Base-by-base conservation (phyloP, 495 filamentous ascomycete genomes). In the Parachaetomium inaequale region DNA sequence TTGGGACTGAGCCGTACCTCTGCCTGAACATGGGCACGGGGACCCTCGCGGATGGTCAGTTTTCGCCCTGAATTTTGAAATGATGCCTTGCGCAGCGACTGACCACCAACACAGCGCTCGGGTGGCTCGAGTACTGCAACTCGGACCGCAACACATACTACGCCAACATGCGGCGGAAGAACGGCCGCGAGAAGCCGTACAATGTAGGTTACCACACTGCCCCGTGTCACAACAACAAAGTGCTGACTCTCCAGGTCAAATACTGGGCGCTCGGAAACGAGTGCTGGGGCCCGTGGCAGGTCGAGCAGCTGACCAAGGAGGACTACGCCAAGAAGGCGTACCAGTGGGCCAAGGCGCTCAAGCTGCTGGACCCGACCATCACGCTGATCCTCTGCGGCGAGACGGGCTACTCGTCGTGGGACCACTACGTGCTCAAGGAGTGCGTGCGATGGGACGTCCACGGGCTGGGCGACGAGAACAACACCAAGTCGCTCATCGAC, bases 101-200 rank as follows among this genome's bases (percentile, higher is more conserved):
- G n/a, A 45, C 54, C 6, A 7, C 26, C 23, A 4, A 4, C 4
- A 21, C 34, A 59, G 85, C 85, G 7, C 75, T 93, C 53, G 88
- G 77, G 11, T 93, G 89, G 89, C 76, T 92, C 34, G 89, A 93
- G 66, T 93, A 93, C 73, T 92, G 89, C 76, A 92, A 91, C 68
- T 84, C 84, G 38, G 82, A 79, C 8, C 77, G 80, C 34, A 79
- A 93, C 70, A 93, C 89, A 14, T 81, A 91, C 76, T 92, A 89
- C 73, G 89, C 89, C 54, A 91, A 92, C 69, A 74, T 91, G 50
- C 83, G 89, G 19, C 79, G 89, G 17, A 82, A 86, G 63, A 86
- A 92, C 70, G 89, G 89, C 1, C 83, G 79, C 23, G 77, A 85
- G 56, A 81, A 90, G 69, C 89, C 89, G 7, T 92, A 92, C 72